Evolutionary conservation across 495 filamentous ascomycete species (phyloP).

Genomic region (Entonaema liquescens): DNA sequence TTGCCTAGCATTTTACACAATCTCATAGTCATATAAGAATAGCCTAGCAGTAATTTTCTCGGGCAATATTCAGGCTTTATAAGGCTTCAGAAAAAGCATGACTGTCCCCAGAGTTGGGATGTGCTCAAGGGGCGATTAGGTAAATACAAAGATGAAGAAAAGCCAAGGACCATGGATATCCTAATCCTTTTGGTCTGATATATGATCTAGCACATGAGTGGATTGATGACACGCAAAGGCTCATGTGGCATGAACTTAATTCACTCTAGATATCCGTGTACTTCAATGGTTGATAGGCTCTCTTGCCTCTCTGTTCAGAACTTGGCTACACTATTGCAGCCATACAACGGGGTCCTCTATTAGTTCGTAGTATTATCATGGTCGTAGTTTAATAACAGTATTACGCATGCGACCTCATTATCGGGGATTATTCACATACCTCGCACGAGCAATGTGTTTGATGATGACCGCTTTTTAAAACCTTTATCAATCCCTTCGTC

Average conservation of each 20-base stretch:
- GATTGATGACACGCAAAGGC: not conserved
- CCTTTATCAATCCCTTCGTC: not conserved
- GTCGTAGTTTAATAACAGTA: not conserved
- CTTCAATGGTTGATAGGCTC: not conserved
- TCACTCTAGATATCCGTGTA: not conserved
- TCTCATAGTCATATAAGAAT: not conserved
- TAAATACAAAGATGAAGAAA: not conserved
- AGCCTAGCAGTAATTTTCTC: not conserved
- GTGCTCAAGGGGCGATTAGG: not conserved
- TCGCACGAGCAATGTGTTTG: not conserved
- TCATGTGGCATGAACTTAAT: not conserved
- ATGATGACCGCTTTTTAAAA: not conserved
- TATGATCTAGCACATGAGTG: not conserved
- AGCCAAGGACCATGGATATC: not conserved
- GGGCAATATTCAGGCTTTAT: not conserved
- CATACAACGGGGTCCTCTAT: not conserved
- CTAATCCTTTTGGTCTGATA: not conserved
- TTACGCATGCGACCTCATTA: not conserved
- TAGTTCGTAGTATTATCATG: conserved; percentile 6
- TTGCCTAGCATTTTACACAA: not conserved
- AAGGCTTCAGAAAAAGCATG: not conserved
- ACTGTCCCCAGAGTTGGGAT: not conserved
- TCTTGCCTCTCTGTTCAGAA: not conserved
- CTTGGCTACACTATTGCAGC: not conserved
- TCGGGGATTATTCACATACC: conserved; percentile 2